Conservation (phyloP, 768 basidiomycete species). For the Boletus speciosus region DNA sequence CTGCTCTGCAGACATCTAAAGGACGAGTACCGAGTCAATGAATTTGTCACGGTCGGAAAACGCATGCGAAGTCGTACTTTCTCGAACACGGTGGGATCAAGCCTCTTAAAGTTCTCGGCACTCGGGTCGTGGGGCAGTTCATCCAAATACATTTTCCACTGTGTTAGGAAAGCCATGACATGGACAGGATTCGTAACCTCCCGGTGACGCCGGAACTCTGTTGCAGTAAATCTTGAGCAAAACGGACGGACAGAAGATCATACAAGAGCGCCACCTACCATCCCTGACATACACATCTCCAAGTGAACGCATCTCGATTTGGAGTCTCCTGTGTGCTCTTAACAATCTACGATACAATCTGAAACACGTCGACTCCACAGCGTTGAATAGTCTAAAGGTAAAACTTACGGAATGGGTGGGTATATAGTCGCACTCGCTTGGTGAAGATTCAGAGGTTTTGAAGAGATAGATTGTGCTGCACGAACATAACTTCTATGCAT, state of each 20-base stretch:
- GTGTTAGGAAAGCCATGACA: constrained; percentile 91
- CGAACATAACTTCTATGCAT: constrained; percentile 24
- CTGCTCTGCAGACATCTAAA: constrained; percentile 85
- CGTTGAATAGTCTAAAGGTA: background rate
- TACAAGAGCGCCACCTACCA: constrained; percentile 40
- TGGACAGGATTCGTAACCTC: constrained; percentile 80
- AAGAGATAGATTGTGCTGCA: constrained; percentile 43
- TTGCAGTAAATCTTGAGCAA: constrained; percentile 2
- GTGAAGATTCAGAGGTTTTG: constrained; percentile 54
- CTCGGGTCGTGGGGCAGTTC: constrained; percentile 46
- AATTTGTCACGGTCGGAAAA: background rate
- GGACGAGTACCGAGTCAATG: background rate
- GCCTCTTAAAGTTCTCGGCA: constrained; percentile 51
- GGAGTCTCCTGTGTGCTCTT: constrained; percentile 72
- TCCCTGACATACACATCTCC: constrained; percentile 86
- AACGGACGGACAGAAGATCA: background rate
- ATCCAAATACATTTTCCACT: constrained; percentile 94
- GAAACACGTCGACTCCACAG: background rate
- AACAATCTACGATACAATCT: constrained; percentile 82
- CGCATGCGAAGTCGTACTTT: constrained; percentile 46
- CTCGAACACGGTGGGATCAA: constrained; percentile 71
- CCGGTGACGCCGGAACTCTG: constrained; percentile 86
- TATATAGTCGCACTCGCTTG: constrained; percentile 67
- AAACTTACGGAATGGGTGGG: constrained; percentile 76
- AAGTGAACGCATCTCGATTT: constrained; percentile 75